Evolutionary conservation across 75 land plant species (phyloP).

Genomic region (Cunninghamia lanceolata): DNA sequence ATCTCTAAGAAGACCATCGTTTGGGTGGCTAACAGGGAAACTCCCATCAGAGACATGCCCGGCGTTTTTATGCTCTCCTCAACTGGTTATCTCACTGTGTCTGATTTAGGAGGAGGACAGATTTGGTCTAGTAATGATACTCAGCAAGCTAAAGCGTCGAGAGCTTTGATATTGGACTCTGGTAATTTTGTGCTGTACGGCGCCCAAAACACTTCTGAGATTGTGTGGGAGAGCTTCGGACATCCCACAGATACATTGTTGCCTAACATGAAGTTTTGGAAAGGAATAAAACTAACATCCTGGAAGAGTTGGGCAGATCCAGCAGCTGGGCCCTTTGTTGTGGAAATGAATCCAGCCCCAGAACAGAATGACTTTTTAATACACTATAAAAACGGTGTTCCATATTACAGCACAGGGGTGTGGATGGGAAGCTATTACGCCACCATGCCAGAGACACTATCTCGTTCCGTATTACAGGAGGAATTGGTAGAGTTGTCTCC

Average conservation of each 20-base stretch:
- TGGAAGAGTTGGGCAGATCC: too few relatives aligned
- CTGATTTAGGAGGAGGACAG: too few relatives aligned
- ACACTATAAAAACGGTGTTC: neutral
- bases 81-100: slow-evolving; percentile 25
- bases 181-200: too few relatives aligned
- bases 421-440: neutral
- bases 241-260: too few relatives aligned
- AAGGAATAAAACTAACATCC: too few relatives aligned
- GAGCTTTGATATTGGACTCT: too few relatives aligned
- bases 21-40: slow-evolving; percentile 4
- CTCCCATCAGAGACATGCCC: neutral
- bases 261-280: too few relatives aligned
- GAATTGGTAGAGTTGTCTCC: neutral
- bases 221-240: too few relatives aligned
- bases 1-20: slow-evolving; percentile 10
- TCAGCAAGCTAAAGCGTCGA: too few relatives aligned
- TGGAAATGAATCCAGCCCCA: neutral
- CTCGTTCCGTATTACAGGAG: neutral
- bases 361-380: neutral
- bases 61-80: slow-evolving; percentile 9
- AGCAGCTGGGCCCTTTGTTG: neutral
- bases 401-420: neutral
- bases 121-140: too few relatives aligned
- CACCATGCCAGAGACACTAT: neutral
- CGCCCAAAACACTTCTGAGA: too few relatives aligned